A percentile compares a stretch with the other conserved stretches of the same genome.
phyloP scores from a whole-genome alignment of 192 early-diverging fungal genomes.

The Coemansia reversa region DNA sequence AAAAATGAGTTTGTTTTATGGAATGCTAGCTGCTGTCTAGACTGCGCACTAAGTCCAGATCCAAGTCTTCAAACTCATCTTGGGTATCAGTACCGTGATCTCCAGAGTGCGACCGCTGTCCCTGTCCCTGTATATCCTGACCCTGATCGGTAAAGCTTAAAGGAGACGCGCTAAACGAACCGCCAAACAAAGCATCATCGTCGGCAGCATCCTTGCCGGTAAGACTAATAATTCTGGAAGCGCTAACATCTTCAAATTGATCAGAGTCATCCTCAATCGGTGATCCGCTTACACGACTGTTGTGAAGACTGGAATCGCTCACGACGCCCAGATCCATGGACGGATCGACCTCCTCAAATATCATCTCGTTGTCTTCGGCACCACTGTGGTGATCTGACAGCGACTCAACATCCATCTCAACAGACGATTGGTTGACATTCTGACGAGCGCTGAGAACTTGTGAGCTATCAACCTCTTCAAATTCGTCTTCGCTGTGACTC shows the following conservation, averaged over 20 bases:
- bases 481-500: constrained; percentile 41
- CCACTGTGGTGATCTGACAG: constrained; percentile 15
- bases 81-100: constrained; percentile 9
- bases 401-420: constrained; percentile 9
- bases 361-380: constrained; percentile 35
- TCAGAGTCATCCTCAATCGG: constrained; percentile 33
- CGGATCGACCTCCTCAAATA: constrained; percentile 43
- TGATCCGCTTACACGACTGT: constrained; percentile 6
- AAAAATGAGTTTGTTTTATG: too few relatives aligned
- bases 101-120: constrained; percentile 1
- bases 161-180: constrained; percentile 21
- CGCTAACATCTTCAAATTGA: constrained; percentile 43
- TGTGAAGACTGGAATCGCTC: constrained; percentile 2
- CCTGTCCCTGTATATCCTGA: background rate
- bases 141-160: constrained; percentile 5
- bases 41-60: constrained; percentile 37
- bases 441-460: constrained; percentile 18
- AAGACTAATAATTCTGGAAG: constrained; percentile 4
- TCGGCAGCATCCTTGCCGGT: constrained; percentile 2
- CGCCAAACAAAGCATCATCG: constrained; percentile 40
- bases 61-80: constrained; percentile 49
- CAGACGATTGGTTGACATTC: background rate
- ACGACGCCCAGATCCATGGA: constrained; percentile 13
- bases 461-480: constrained; percentile 42
- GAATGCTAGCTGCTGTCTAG: constrained; percentile 20